Base-by-base conservation (phyloP, 2,329 filamentous ascomycete species). In the Elsinoe batatas region DNA sequence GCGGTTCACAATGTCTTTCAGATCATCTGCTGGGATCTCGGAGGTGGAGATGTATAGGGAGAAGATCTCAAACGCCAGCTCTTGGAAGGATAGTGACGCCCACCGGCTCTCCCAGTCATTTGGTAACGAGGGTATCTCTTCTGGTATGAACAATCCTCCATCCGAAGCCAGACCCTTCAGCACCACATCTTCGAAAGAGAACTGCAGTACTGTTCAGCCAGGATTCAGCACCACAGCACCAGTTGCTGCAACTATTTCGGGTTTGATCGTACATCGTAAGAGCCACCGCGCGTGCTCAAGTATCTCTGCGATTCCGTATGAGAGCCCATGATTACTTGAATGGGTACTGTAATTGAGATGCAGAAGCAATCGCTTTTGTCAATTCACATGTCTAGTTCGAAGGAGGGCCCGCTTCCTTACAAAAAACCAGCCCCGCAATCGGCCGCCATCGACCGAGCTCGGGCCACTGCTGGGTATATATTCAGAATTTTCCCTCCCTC, bases 131-230 rank as follows among this genome's bases (percentile, higher is more conserved):
- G 90, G 90, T 59, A 94, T 85, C 61, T 85, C 79, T 68, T 95
- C 85, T 40, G 91, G 91, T 60, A 95, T 85, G 75, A 91, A 95
- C 26, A 95, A 83, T 54, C 91, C 91, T 57, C 89, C 88, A 66
- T 96, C 91, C 44, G 81, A 77, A 57, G 89, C 90, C 57, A 95
- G 82, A 43, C 90, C 90, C 71, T 95, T 94, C 61, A 95, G 78
- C 38, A 95, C 89, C 46, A 90, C 90, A 54, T 90, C 84, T 72
- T 96, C 91, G 69, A 96, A 95, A 53, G 88, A 91, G 63, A 94
- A 79, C 86, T 91, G 60, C 38, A 46, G 38, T 54, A 53, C 57
- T 59, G 60, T 58, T 68, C 64, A 67, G 67, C 63, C 61, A 64
- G 58, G 63, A 64, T 61, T 61, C 60, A 56, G 59, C 57, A 57